Evolutionary conservation across 1,284 basidiomycete species (phyloP), one percentile per base, ranked within the genome.

Genomic region (Blastosporella zonata): DNA sequence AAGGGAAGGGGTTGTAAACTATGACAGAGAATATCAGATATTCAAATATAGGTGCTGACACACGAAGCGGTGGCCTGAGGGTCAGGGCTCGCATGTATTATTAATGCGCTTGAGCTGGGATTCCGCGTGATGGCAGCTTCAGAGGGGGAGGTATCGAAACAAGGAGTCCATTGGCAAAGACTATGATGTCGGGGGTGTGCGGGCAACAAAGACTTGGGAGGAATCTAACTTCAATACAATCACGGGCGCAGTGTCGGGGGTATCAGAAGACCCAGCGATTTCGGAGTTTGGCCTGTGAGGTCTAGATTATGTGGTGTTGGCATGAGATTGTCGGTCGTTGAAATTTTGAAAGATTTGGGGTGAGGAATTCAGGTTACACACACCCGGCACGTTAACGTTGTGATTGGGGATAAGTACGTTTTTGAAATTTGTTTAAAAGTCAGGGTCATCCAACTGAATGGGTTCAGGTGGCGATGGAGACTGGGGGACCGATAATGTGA

Each of bases 1-100:
- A 75, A 0, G 85, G 90, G 59, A 87, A 80, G 25, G 97, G 77
- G 25, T 69, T 67, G 42, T 77, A 72, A 50, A 81, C 80, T 81
- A 56, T 34, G 27, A 40, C 46, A 21, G 58, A 18, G 33, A 20
- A 29, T 41, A 43, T 40, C 17, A 44, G 20, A 28, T 27, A n/a
- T n/a, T n/a, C n/a, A 42, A 42, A 44, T 27, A 3, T 3, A 51
- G 43, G 33, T 34, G 7, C 17, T 34, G 36, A 38, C 25, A 38
- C 21, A 31, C 29, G 3, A 12, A 31, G 29, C 29, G 29, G 12
- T 31, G 29, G 34, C 40, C 35, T 33, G 18, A 21, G 35, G 36
- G 15, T 38, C n/a, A 15, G 31, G 67, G 23, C 8, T n/a, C n/a
- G n/a, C n/a, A n/a, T n/a, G n/a, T n/a, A n/a, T n/a, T n/a, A n/a